Evolutionary conservation across 139 green algal genomes (phyloP).

Genomic region (Microglena sp.): DNA sequence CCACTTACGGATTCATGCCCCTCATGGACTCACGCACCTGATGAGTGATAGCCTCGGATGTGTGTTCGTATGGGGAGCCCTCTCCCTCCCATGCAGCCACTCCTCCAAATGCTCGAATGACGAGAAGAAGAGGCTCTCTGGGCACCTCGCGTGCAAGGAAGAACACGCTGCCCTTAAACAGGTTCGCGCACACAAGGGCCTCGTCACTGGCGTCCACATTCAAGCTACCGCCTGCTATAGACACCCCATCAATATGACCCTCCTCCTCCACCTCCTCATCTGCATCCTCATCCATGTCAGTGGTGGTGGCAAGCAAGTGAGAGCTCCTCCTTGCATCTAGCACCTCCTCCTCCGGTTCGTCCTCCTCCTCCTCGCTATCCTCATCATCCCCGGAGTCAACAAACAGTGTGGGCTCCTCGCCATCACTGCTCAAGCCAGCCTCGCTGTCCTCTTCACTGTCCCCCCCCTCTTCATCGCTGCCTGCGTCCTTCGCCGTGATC

Average conservation of each 20-base stretch:
- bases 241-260: too few relatives aligned
- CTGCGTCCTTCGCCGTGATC: constrained; percentile 17
- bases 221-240: constrained; percentile 50
- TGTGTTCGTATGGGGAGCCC: constrained; percentile 63
- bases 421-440: background rate
- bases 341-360: constrained; percentile 12
- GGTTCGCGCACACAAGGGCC: constrained; percentile 48
- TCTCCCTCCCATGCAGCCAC: constrained; percentile 81
- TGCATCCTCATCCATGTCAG: background rate
- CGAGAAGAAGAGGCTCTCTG: constrained; percentile 80
- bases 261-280: constrained; percentile 21
- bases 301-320: background rate
- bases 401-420: constrained; percentile 10
- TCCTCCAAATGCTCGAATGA: constrained; percentile 89
- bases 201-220: constrained; percentile 55
- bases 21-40: too few relatives aligned
- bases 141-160: constrained; percentile 86
- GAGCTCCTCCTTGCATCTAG: background rate
- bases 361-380: constrained; percentile 16
- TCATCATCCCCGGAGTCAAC: constrained; percentile 18
- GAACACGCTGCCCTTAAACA: constrained; percentile 88
- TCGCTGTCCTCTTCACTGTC: constrained; percentile 11
- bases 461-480: constrained; percentile 8
- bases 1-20: too few relatives aligned
- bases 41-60: constrained; percentile 82